Base-by-base conservation (phyloP, 371 early-diverging fungal genomes). In the Mortierella sp. region DNA sequence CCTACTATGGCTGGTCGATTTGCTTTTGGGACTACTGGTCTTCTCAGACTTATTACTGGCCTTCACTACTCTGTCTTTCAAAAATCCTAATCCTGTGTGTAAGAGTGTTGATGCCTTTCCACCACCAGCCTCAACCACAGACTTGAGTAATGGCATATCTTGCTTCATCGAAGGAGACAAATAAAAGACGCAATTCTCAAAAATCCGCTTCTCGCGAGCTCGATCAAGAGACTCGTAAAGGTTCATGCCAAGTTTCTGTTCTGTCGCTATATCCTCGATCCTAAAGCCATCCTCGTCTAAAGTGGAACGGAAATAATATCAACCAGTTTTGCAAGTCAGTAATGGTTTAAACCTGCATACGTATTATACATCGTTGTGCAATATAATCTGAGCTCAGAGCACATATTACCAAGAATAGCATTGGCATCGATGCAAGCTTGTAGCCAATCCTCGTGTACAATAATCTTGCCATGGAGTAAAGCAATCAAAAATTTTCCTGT, bases 361-460 rank as follows among this genome's bases (percentile, higher is more conserved):
- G n/a, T n/a, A n/a, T n/a, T n/a, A n/a, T n/a, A n/a, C n/a, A n/a
- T n/a, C n/a, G n/a, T n/a, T n/a, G n/a, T n/a, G n/a, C n/a, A n/a
- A n/a, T n/a, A n/a, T n/a, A n/a, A n/a, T n/a, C n/a, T n/a, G n/a
- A n/a, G n/a, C n/a, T 47, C n/a, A 13, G 29, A n/a, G 13, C n/a
- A 19, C 5, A 3, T 0, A 61, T 68, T 80, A 75, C 80, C 68
- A 1, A 80, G 65, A 34, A 80, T 65, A 10, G 64, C 29, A 51
- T 74, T 80, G 64, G 80, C 80, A 26, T 80, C 75, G 8, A 80
- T 60, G 56, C 80, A 80, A 15, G 80, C 70, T 43, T 80, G 74
- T 0, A 80, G 58, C 70, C 74, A 80, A 15, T 80, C 80, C 61
- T 71, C 74, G 10, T 56, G 80, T 3, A 80, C 80, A 64, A 80